Evolutionary conservation across 768 basidiomycete genomes (phyloP).

Genomic region (Flagelloscypha sp.): DNA sequence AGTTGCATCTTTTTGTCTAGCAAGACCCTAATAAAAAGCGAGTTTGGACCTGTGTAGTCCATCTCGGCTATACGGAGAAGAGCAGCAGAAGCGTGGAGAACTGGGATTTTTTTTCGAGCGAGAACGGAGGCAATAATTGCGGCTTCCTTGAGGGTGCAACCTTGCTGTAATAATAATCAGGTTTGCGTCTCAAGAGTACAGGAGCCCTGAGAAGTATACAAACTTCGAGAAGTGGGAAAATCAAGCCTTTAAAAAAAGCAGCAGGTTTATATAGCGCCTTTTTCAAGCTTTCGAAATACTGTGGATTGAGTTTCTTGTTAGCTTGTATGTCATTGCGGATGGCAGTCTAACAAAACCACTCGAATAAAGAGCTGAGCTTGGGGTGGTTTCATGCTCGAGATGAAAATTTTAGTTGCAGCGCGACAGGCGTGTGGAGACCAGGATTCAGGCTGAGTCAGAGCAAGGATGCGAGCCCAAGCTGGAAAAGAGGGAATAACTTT

Average conservation of each 20-base stretch:
- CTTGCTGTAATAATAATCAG: constrained; percentile 27
- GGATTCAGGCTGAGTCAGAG: constrained; percentile 82
- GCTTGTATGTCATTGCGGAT: constrained; percentile 82
- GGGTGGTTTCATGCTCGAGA: constrained; percentile 92
- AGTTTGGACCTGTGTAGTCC: constrained; percentile 95
- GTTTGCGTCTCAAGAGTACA: background rate
- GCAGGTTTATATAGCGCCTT: constrained; percentile 92
- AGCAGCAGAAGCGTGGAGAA: constrained; percentile 95
- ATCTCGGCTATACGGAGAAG: constrained; percentile 88
- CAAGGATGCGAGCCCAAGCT: constrained; percentile 92
- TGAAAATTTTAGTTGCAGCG: constrained; percentile 90
- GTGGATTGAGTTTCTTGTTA: constrained; percentile 85
- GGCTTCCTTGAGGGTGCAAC: constrained; percentile 90
- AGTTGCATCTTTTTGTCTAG: constrained; percentile 97
- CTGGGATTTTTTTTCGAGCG: constrained; percentile 84
- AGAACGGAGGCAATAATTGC: constrained; percentile 90
- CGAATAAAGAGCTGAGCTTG: constrained; percentile 90
- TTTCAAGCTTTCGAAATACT: constrained; percentile 90
- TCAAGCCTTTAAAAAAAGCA: constrained; percentile 96
- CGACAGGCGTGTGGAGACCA: constrained; percentile 96
- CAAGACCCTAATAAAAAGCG: constrained; percentile 92
- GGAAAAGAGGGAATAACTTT: constrained; percentile 96
- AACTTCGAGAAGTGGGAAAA: constrained; percentile 93
- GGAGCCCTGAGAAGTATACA: constrained; percentile 20
- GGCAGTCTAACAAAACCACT: constrained; percentile 83